Conservation (phyloP, 2,329 filamentous ascomycete species). For the Chrysoporthe cubensis region DNA sequence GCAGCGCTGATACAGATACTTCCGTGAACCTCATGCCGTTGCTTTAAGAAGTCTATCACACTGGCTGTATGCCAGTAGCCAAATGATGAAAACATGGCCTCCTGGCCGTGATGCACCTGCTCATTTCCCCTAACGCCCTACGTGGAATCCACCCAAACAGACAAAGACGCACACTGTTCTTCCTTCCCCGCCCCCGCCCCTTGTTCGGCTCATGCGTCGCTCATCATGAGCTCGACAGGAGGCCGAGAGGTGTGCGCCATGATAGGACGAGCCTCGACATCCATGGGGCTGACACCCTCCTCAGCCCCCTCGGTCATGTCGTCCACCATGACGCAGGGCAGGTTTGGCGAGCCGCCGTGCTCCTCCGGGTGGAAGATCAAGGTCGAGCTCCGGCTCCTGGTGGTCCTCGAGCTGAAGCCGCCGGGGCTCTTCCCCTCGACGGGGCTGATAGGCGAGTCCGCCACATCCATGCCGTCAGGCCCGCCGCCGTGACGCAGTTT, state of each 20-base stretch:
- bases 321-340: constrained; percentile 69
- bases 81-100: constrained; percentile 23
- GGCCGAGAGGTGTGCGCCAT: constrained; percentile 65
- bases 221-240: constrained; percentile 71
- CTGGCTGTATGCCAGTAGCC: constrained; percentile 4
- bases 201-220: constrained; percentile 39
- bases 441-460: constrained; percentile 37
- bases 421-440: constrained; percentile 33
- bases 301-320: constrained; percentile 65
- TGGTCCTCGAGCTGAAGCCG: constrained; percentile 23
- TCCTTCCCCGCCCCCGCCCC: too few relatives aligned
- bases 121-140: constrained; percentile 17
- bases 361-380: constrained; percentile 67
- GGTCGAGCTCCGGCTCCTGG: constrained; percentile 65
- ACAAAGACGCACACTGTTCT: background rate
- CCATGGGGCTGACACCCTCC: constrained; percentile 45
- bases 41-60: background rate
- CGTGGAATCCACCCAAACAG: constrained; percentile 7
- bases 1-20: background rate
- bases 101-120: constrained; percentile 24
- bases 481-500: constrained; percentile 56
- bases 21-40: background rate
- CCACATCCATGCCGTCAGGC: constrained; percentile 28
- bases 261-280: constrained; percentile 50
- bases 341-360: constrained; percentile 55